Percentiles rank a stretch among this genome's conserved stretches.
Conservation (phyloP, 2,329 filamentous ascomycete genomes). For the Fusarium humuli region DNA sequence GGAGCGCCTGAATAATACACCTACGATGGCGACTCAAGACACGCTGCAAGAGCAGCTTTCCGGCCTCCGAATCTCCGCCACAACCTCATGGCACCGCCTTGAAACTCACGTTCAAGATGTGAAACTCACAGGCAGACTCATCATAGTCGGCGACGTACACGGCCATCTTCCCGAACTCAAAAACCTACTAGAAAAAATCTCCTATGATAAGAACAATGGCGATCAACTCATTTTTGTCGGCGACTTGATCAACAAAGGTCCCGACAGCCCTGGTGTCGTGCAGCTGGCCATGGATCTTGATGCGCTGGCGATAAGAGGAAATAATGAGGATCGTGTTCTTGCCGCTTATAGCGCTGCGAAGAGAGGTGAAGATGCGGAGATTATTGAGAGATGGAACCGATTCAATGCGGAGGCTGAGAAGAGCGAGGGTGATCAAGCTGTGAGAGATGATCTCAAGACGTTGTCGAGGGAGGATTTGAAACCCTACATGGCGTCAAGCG, state of each 20-base stretch:
- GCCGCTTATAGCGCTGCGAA: conserved; percentile 41
- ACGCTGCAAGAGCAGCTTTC: neutral
- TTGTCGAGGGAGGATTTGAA: conserved; percentile 19
- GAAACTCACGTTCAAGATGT: conserved; percentile 1
- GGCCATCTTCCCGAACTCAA: conserved; percentile 77
- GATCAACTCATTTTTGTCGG: conserved; percentile 81
- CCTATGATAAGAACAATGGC: conserved; percentile 61
- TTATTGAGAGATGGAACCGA: neutral
- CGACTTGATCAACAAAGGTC: conserved; percentile 84
- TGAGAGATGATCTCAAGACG: neutral
- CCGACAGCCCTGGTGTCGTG: conserved; percentile 81
- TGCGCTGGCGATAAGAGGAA: conserved; percentile 83
- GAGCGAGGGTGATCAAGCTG: neutral
- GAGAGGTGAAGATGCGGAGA: neutral
- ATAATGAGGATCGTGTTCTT: conserved; percentile 88
- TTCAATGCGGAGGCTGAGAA: neutral
- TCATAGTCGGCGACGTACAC: conserved; percentile 92
- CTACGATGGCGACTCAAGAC: neutral
- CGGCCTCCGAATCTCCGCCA: neutral
- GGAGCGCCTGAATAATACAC: neutral
- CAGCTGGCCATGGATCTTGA: conserved; percentile 75
- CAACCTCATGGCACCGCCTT: conserved; percentile 2
- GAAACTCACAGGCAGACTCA: conserved; percentile 11
- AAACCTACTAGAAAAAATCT: conserved; percentile 72
- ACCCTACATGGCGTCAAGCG: conserved; percentile 30